A percentile compares a stretch with the other conserved stretches of the same genome.
Evolutionary conservation across 257 asterid genomes (phyloP).

Genomic region (Scutellaria barbata): DNA sequence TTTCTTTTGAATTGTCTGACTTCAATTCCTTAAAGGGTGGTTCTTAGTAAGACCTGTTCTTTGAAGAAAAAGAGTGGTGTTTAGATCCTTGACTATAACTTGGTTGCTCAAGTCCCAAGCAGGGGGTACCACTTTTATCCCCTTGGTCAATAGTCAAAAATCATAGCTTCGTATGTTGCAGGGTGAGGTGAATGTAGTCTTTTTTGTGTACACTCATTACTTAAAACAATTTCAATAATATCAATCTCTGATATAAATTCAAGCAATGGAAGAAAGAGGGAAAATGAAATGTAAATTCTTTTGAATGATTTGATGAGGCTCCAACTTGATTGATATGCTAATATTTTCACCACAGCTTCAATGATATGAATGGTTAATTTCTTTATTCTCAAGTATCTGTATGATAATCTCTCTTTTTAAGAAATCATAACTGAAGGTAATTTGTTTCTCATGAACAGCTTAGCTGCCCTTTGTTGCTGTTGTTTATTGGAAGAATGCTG

Average conservation of each 20-base stretch:
- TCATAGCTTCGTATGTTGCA: not conserved
- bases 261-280: not conserved
- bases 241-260: conserved; percentile 10
- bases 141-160: not conserved
- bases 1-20: not conserved
- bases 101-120: conserved; percentile 8
- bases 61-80: not conserved
- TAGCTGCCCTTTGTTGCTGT: conserved; percentile 79
- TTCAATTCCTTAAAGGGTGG: not conserved
- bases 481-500: conserved; percentile 76
- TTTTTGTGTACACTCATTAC: conserved; percentile 21
- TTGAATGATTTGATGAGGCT: not conserved
- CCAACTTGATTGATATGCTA: conserved; percentile 19
- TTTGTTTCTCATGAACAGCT: conserved; percentile 49
- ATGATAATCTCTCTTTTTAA: not conserved
- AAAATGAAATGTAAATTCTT: not conserved
- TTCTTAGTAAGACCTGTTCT: not conserved
- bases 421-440: conserved; percentile 23
- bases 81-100: not conserved
- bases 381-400: not conserved
- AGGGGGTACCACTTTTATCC: not conserved
- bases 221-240: not conserved
- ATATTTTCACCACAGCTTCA: conserved; percentile 11
- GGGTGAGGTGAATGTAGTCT: not conserved
- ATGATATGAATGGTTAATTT: not conserved